These are phyloP conservation scores for Basipetospora chlamydospora DNA, from an alignment of 2,329 filamentous ascomycete species.

Conservation along the genomic window DNA sequence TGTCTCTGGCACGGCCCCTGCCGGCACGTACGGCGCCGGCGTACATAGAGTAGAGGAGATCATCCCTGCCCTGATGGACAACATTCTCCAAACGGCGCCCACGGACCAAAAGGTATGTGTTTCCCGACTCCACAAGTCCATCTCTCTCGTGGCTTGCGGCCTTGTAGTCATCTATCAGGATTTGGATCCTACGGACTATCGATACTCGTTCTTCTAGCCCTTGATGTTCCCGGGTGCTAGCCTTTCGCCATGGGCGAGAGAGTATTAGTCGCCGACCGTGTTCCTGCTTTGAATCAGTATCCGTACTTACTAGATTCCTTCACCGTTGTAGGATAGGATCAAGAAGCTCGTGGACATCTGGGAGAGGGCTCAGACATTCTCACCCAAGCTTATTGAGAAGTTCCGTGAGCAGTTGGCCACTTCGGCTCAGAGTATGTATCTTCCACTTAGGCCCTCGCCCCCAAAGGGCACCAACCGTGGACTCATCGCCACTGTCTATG, in stretches of 20 bases:
- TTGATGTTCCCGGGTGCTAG: too few species aligned
- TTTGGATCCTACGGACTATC: too few species aligned
- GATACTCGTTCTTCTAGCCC: too few species aligned
- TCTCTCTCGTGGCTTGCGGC: not conserved
- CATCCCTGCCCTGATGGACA: constrained; percentile 86
- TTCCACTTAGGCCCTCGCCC: not conserved
- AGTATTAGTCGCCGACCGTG: too few species aligned
- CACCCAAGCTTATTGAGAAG: constrained; percentile 57
- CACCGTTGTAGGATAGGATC: constrained; percentile 5
- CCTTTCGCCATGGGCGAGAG: too few species aligned
- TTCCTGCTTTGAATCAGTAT: too few species aligned
- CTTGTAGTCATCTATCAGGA: not conserved
- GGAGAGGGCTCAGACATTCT: constrained; percentile 91
- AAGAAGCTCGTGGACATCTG: constrained; percentile 87
- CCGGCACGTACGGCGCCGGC: constrained; percentile 88
- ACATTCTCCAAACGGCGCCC: constrained; percentile 77
- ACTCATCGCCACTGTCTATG: not conserved
- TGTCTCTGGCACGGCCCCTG: constrained; percentile 64
- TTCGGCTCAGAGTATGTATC: constrained; percentile 26
- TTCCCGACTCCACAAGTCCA: not conserved
- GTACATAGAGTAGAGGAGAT: constrained; percentile 94
- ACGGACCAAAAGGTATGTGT: constrained; percentile 90
- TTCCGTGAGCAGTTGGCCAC: constrained; percentile 71
- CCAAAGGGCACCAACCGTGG: too few species aligned
- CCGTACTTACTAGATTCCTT: constrained; percentile 2